Conservation (phyloP, 176 grass and related monocot species). For the Thinopyrum elongatum region DNA sequence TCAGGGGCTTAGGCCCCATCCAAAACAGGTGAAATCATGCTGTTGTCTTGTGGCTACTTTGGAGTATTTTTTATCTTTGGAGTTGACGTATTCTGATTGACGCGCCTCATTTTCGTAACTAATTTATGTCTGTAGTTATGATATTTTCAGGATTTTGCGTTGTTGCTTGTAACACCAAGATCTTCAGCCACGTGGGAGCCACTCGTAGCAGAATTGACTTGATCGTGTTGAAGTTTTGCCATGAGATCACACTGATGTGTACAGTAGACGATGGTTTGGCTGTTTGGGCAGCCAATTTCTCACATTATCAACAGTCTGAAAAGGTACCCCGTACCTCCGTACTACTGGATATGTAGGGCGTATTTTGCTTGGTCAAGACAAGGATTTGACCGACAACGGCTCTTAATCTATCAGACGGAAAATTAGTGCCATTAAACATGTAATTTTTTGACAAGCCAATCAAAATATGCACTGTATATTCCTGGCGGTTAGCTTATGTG, state of each 20-base stretch:
- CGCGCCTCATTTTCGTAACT: neutral
- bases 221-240: neutral
- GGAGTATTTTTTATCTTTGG: neutral
- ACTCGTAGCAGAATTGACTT: neutral
- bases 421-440: neutral
- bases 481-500: no score
- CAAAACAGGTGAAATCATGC: neutral
- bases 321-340: neutral
- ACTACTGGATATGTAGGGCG: neutral
- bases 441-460: neutral
- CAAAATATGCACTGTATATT: no score
- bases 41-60: neutral
- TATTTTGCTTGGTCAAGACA: neutral
- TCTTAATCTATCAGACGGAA: neutral
- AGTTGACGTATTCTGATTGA: neutral
- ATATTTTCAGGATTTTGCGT: constrained; percentile 8
- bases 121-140: neutral
- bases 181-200: constrained; percentile 3
- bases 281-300: neutral
- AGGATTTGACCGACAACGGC: neutral
- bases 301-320: neutral
- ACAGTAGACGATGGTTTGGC: neutral
- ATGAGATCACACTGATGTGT: constrained; percentile 18
- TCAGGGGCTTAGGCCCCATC: neutral
- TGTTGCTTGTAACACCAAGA: constrained; percentile 16